Evolutionary conservation across 2,329 filamentous ascomycete genomes (phyloP), one percentile per base, ranked within the genome.

Genomic region (Alternaria brassicae): DNA sequence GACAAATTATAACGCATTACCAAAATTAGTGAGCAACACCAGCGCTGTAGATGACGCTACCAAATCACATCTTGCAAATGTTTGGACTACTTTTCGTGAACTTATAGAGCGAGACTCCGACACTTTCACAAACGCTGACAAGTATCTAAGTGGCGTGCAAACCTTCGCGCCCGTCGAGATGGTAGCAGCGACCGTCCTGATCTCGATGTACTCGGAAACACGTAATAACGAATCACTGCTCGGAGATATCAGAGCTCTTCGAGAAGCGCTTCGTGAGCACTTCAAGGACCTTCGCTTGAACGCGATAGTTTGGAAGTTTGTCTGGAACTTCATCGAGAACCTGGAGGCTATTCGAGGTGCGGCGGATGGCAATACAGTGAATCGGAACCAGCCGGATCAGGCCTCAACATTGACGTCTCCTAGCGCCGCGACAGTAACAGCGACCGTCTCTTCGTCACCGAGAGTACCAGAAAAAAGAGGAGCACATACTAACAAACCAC

Each of bases 111-210:
- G 63, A 10, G 68, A 77, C 48, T 53, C 71, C 2, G 51, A 72
- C 30, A 65, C 62, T 0, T 79, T 79, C 56, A 71, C 65, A 1
- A 73, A 78, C 23, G 66, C 63, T 15, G 64, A 70, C 32, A 68
- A 65, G 13, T 62, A 63, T 19, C 44, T 77, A 2, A 56, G 51
- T 9, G 65, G 68, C 28, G 71, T 72, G 6, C 71, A 75, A 49
- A 76, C 71, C 0, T 79, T 78, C 52, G 69, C 76, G 4, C 76
- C 76, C n/a, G 49, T 79, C 3, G 77, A 79, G 41, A 67, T 79
- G 61, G 64, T 78, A 2, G 73, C 69, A 10, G 69, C 76, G 3
- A 58, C 72, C 3, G 70, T 74, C 6, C 56, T 79, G 4, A 75
- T 78, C 17, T 78, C 73, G 1, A 64, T 68, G 49, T 69, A 76